Evolutionary conservation across 495 filamentous ascomycete species (phyloP), one percentile per base, ranked within the genome.

Genomic region (Ascobolus immersus): DNA sequence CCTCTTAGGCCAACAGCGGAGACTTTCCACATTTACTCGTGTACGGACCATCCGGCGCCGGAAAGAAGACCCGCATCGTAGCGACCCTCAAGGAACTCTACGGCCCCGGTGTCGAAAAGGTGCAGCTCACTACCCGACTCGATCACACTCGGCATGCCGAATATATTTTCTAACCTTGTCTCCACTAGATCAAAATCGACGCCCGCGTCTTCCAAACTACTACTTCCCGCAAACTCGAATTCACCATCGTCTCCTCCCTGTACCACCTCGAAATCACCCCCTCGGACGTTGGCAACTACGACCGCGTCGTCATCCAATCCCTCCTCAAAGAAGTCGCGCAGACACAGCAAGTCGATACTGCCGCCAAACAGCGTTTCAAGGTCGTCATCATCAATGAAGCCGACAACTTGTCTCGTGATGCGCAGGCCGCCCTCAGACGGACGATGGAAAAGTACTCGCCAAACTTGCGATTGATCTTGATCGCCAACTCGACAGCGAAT

Each of bases 381-480:
- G 79, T 96, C 9, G 89, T 96, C 2, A 81, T 96, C 22, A 92
- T 96, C 60, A 96, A 96, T 47, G 86, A 96, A 57, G 86, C 86
- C n/a, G 89, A 96, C 44, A 75, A 91, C 44, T 58, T 96, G 30
- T 89, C 74, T 1, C 57, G 86, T 26, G 86, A 96, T 64, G 86
- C 86, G 5, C 86, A 96, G 55, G 89, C 89, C 1, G 86, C 86
- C 32, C 59, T 96, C 49, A 67, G 86, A 49, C 62, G 86, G 36
- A 96, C 86, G 0, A 96, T 96, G 86, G 86, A 96, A 58, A 96
- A 96, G 59, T 96, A 96, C 55, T 80, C 73, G 40, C 84, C 86
- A 14, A 96, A 94, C 52, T 42, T 96, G 40, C 61, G 86, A 21
- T 55, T 96, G 43, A 92, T 96, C 30, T 56, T 96, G 28, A 56